Percentiles rank a stretch among this genome's conserved stretches.
phyloP scores from a whole-genome alignment of 371 early-diverging fungal species.

The Rhizopus stolonifer region DNA sequence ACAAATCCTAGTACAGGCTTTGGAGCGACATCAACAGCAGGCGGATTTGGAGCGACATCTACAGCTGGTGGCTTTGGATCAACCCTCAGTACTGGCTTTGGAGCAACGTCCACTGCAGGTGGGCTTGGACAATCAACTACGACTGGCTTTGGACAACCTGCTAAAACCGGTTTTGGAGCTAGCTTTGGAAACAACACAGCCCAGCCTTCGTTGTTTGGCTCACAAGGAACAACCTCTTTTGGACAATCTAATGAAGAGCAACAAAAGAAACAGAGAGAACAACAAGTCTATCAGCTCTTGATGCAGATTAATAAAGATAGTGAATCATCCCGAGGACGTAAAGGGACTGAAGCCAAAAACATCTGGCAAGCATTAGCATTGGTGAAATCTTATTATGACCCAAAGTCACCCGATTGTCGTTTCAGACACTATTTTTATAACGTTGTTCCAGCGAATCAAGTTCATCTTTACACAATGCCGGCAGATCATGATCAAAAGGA shows the following conservation, averaged over 20 bases:
- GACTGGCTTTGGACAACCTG: too few species aligned
- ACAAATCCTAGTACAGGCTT: constrained; percentile 4
- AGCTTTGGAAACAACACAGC: constrained; percentile 5
- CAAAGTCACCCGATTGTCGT: constrained; percentile 73
- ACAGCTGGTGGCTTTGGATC: constrained; percentile 7
- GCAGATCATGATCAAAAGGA: constrained; percentile 71
- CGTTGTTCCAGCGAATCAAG: constrained; percentile 78
- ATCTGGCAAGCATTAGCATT: constrained; percentile 60
- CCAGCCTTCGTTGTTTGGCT: too few species aligned
- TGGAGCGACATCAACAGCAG: too few species aligned
- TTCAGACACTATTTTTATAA: constrained; percentile 94
- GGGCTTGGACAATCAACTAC: too few species aligned
- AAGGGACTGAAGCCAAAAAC: constrained; percentile 32
- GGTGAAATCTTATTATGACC: constrained; percentile 79
- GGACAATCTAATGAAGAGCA: background rate
- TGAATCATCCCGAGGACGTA: constrained; percentile 25
- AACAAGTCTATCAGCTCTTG: constrained; percentile 34
- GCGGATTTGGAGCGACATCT: constrained; percentile 23
- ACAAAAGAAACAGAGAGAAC: constrained; percentile 31
- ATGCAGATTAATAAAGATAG: constrained; percentile 28
- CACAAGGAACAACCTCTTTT: too few species aligned
- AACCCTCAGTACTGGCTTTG: constrained; percentile 11
- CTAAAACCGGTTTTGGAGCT: too few species aligned
- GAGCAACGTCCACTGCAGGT: too few species aligned
- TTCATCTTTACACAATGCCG: constrained; percentile 72